A percentile compares a stretch with the other conserved stretches of the same genome.
Conservation (phyloP, 495 filamentous ascomycete genomes). For the Penicillium paxilli region DNA sequence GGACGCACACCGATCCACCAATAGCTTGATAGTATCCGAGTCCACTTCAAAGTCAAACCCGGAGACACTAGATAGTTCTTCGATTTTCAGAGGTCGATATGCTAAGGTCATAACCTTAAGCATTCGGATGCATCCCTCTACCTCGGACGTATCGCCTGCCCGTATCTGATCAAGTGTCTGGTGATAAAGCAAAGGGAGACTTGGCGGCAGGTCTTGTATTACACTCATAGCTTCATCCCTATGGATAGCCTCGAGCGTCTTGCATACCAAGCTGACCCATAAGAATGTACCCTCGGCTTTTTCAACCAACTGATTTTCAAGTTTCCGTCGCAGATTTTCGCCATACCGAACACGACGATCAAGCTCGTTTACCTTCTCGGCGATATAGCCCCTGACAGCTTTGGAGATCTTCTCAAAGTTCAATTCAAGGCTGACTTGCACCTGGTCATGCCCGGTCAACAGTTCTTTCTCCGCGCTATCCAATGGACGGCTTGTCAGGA, state of each 20-base stretch:
- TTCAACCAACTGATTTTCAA: slow-evolving; percentile 12
- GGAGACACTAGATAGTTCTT: background rate
- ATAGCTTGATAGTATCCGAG: background rate
- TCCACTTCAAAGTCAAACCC: background rate
- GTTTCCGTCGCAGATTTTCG: slow-evolving; percentile 2
- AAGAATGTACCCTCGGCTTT: slow-evolving; percentile 33
- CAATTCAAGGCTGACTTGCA: slow-evolving; percentile 15
- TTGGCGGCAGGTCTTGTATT: slow-evolving; percentile 8
- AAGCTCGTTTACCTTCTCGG: slow-evolving; percentile 25
- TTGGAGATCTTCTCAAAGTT: slow-evolving; percentile 10
- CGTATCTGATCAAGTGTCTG: slow-evolving; percentile 8
- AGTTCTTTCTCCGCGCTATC: slow-evolving; percentile 15
- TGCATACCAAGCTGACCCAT: slow-evolving; percentile 31
- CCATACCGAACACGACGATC: background rate
- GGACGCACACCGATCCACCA: slow-evolving; percentile 11
- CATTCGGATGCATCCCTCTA: background rate
- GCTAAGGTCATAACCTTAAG: slow-evolving; percentile 4
- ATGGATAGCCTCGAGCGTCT: slow-evolving; percentile 8
- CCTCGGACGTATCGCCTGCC: background rate
- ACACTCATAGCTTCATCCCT: slow-evolving; percentile 2
- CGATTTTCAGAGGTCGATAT: slow-evolving; percentile 10
- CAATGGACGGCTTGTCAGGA: slow-evolving; percentile 27
- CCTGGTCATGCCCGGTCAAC: slow-evolving; percentile 11
- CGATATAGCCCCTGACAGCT: slow-evolving; percentile 29
- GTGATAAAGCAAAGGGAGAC: slow-evolving; percentile 10